Base-by-base conservation (phyloP, 2,329 filamentous ascomycete species). In the Penicillium sp. region DNA sequence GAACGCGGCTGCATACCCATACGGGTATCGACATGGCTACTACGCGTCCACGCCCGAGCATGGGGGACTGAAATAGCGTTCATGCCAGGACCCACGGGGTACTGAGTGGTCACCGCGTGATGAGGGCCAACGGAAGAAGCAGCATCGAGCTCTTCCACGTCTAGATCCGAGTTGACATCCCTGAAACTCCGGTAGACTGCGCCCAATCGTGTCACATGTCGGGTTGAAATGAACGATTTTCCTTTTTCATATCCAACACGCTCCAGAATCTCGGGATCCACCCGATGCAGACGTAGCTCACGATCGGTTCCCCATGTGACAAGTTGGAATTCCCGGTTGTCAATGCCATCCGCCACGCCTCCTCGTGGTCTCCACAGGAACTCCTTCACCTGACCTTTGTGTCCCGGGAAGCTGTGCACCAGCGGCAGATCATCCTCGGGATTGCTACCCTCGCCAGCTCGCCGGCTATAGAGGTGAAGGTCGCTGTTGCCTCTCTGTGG, bases 231-330 rank as follows among this genome's bases (percentile, higher is more conserved):
- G 22, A 89, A 86, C 3, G 84, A 83, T 56, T 83, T 84, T 4
- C 91, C 92, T 73, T 89, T 92, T 50, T 87, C 82, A 73, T 91
- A 91, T 3, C 91, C 92, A 17, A 96, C 89, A 1, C 85, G 82
- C 61, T 86, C 82, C 0, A 95, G 81, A 33, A 88, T 81, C 28
- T 87, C 81, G 0, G 86, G 80, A 44, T 91, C 85, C 22, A 93
- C 85, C 53, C 88, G 88, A 73, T 96, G 91, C 30, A 97, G 82
- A 53, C 91, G 89, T 33, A 97, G 82, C 71, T 93, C 87, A 67
- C 90, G 91, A 75, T 97, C 94, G 53, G 91, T 89, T 28, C 93
- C 93, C 93, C 93, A 97, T 0, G 93, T 93, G 0, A 97, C 91
- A 19, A 97, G 83, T 75, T 97, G 93, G 66, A 97, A 97, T 56